phyloP scores from a whole-genome alignment of 441 rosid species.

The Croton setiger region DNA sequence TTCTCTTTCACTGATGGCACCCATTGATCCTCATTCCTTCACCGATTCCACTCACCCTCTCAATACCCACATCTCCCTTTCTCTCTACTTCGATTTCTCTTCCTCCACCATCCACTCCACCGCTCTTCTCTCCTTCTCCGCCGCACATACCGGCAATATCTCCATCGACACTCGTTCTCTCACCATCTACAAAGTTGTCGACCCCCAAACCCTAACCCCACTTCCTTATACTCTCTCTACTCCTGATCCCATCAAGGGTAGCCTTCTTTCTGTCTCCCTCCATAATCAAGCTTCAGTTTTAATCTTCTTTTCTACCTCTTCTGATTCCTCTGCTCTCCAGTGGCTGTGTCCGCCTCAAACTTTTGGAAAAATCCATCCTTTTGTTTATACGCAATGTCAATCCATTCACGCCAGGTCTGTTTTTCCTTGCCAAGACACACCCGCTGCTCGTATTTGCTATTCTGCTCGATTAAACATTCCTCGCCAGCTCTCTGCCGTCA shows the following conservation, averaged over 20 bases:
- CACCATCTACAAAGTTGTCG: constrained; percentile 37
- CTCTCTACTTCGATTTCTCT: constrained; percentile 74
- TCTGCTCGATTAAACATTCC: constrained; percentile 64
- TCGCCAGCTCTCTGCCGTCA: constrained; percentile 62
- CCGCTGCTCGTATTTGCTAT: constrained; percentile 70
- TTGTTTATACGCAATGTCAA: constrained; percentile 86
- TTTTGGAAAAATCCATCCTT: constrained; percentile 59
- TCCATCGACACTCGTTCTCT: constrained; percentile 77
- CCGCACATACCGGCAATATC: constrained; percentile 44
- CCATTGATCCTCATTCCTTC: constrained; percentile 84
- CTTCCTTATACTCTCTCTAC: constrained; percentile 48
- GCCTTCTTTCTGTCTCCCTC: constrained; percentile 43
- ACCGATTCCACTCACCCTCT: constrained; percentile 63
- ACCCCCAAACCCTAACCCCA: constrained; percentile 39
- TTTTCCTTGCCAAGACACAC: constrained; percentile 91
- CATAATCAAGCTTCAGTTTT: constrained; percentile 42
- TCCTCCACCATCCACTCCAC: constrained; percentile 71
- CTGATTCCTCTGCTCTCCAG: constrained; percentile 80
- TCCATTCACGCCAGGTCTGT: constrained; percentile 82
- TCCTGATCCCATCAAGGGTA: constrained; percentile 54
- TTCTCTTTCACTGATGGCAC: constrained; percentile 41
- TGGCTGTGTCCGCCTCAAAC: constrained; percentile 86
- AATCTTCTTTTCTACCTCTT: constrained; percentile 56
- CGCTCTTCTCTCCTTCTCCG: constrained; percentile 62
- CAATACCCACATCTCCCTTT: constrained; percentile 59